These are phyloP conservation scores for Cercospora sesami DNA, from an alignment of 2,329 filamentous ascomycete genomes.

Conservation along the genomic window DNA sequence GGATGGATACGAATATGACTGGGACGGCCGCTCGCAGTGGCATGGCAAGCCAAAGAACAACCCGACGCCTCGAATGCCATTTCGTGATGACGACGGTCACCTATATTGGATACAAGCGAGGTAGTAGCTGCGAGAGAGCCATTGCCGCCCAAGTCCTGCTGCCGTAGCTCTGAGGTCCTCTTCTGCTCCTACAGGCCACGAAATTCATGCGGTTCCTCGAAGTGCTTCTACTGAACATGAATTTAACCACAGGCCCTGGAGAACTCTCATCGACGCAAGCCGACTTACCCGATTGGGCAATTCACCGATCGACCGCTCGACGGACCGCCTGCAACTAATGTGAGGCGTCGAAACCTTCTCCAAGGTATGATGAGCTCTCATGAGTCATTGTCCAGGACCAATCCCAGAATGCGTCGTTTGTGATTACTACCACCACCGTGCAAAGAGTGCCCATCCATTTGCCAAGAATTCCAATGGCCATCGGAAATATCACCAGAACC, in stretches of 20 bases:
- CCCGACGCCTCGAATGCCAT: background rate
- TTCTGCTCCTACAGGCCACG: background rate
- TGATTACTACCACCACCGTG: background rate
- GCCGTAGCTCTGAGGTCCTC: background rate
- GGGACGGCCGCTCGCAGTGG: constrained; percentile 8
- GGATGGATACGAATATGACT: constrained; percentile 11
- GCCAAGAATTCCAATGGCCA: constrained; percentile 1
- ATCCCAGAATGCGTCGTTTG: background rate
- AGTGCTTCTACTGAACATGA: background rate
- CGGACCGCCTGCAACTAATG: background rate
- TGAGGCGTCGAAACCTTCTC: background rate
- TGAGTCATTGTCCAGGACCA: background rate
- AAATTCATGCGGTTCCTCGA: background rate
- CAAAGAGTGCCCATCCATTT: background rate
- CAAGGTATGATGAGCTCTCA: background rate
- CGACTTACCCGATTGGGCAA: background rate
- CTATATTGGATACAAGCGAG: background rate
- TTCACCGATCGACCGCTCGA: background rate
- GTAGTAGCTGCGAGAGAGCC: background rate
- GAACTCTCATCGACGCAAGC: background rate
- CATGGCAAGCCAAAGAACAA: background rate
- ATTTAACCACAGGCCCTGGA: background rate
- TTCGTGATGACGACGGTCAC: background rate
- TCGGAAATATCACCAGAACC: background rate
- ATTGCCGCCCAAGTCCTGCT: background rate